Percentiles rank a stretch among this genome's conserved stretches.
Evolutionary conservation across 2,329 filamentous ascomycete genomes (phyloP).

Genomic region (Colletotrichum ledebouriae): DNA sequence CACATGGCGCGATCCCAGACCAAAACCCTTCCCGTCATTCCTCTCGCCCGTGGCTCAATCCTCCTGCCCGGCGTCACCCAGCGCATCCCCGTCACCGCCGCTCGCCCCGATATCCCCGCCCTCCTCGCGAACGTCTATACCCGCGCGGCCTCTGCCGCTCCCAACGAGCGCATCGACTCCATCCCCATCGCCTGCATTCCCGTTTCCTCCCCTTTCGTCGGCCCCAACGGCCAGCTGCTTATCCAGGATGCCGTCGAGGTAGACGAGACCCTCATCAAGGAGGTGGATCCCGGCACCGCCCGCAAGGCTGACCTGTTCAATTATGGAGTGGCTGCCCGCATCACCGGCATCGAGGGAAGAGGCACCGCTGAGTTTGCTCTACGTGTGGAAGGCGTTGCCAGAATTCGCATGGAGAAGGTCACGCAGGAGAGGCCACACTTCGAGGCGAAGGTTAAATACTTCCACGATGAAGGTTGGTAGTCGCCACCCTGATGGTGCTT

Average conservation of each 20-base stretch:
- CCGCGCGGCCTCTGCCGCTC: slow-evolving; percentile 76
- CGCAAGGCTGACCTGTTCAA: slow-evolving; percentile 82
- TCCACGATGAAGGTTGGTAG: slow-evolving; percentile 75
- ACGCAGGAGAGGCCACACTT: slow-evolving; percentile 86
- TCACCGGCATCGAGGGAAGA: slow-evolving; percentile 82
- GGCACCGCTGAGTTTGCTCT: slow-evolving; percentile 83
- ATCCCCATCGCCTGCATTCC: slow-evolving; percentile 92
- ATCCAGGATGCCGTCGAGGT: slow-evolving; percentile 74
- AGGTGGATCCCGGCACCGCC: slow-evolving; percentile 70
- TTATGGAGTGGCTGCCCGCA: slow-evolving; percentile 85
- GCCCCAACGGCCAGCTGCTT: slow-evolving; percentile 80
- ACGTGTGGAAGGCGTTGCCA: slow-evolving; percentile 85
- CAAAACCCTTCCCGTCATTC: slow-evolving; percentile 79
- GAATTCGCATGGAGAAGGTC: slow-evolving; percentile 81
- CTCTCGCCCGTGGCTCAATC: slow-evolving; percentile 83
- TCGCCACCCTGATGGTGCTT: neutral
- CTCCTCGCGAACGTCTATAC: slow-evolving; percentile 89
- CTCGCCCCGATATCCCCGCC: slow-evolving; percentile 88
- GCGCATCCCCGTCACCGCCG: slow-evolving; percentile 82
- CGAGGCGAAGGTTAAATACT: slow-evolving; percentile 81
- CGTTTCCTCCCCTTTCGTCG: slow-evolving; percentile 80
- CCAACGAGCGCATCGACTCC: slow-evolving; percentile 72
- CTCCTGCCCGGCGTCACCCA: slow-evolving; percentile 88
- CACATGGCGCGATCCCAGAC: slow-evolving; percentile 49
- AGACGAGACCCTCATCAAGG: slow-evolving; percentile 56